Evolutionary conservation across 768 basidiomycete genomes (phyloP), one percentile per base, ranked within the genome.

Genomic region (Punctularia strigosozonata): DNA sequence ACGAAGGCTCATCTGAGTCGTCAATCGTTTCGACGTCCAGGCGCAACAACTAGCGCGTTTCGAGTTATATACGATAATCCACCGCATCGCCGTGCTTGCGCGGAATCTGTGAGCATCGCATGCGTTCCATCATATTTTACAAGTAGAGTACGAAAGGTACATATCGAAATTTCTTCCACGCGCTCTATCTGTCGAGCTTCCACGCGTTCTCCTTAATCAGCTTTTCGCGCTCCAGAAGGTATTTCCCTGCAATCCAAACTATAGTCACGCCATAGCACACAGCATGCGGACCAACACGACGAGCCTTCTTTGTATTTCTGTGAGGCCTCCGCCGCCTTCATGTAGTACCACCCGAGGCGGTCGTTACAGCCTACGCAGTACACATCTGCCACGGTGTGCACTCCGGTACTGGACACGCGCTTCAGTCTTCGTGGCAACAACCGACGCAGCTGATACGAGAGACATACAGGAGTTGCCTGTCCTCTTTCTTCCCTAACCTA

Each of bases 231-330:
- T 89, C 85, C 23, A 89, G 63, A 6, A 89, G 63, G 52, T 81
- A 89, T 55, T 88, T 88, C 10, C 82, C 85, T 88, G 14, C 4
- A 41, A 7, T 4, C 4, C 43, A 10, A 21, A 24, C 28, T 22
- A 18, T 24, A 24, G 3, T 40, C 3, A 7, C n/a, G 6, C n/a
- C n/a, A n/a, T 13, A 21, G 22, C 34, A 13, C 3, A 6, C 15
- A 25, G 8, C 19, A n/a, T 10, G 13, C 6, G 4, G 32, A 17
- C 13, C 6, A 37, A n/a, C 18, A 4, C 6, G 22, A 8, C 69
- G 26, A 24, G 75, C 85, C 80, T 71, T 89, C 86, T 56, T 88
- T 89, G 53, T 89, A 88, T 53, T 80, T 86, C 70, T 89, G 86
- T 3, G 73, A 67, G 26, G 64, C 61, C 46, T 88, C 81, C 0